Base-by-base conservation (phyloP, 306 rosid genomes). In the Herpetospermum pedunculosum region DNA sequence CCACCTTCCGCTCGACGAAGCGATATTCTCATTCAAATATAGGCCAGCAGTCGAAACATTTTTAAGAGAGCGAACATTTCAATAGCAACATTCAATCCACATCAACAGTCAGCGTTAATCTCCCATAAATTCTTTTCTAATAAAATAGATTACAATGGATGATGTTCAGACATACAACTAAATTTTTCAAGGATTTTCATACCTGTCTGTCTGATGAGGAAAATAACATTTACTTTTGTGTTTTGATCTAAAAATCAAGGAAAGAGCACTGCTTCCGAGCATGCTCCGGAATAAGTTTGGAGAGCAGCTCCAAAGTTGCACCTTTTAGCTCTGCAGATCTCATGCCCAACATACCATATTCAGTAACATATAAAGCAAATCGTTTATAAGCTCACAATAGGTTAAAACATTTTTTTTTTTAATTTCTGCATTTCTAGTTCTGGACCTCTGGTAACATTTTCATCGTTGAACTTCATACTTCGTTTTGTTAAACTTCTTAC, bases 191-290 rank as follows among this genome's bases (percentile, higher is more conserved):
- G 52, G 23, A 25, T 23, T 14, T 40, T 13, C 37, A 25, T 40
- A 69, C 38, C 52, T 40, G 74, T 15, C 38, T 13, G 74, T 44
- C 49, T 3, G 49, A 44, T 37, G 55, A 69, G 37, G 74, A 25
- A 69, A 26, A 72, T 38, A 47, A 29, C 76, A 72, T 21, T 32
- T 11, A 64, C 48, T 38, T 38, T 64, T 11, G 32, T 23, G 49
- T 35, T 62, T 64, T 64, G 71, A 54, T 50, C 79, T 82, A 84
- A 76, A 79, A 72, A 55, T 83, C 84, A 43, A 84, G 83, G 62
- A 81, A 78, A 26, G 88, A 68, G 21, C 91, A 89, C 76, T 86
- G 91, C 79, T 85, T 87, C 53, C 88, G 80, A 48, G 91, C 87
- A 54, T 87, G 89, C 76, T 87, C 89, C 1, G 91, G 89, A 18